Base-by-base conservation (phyloP, 2,329 filamentous ascomycete species). In the Scortechinia acanthostroma region DNA sequence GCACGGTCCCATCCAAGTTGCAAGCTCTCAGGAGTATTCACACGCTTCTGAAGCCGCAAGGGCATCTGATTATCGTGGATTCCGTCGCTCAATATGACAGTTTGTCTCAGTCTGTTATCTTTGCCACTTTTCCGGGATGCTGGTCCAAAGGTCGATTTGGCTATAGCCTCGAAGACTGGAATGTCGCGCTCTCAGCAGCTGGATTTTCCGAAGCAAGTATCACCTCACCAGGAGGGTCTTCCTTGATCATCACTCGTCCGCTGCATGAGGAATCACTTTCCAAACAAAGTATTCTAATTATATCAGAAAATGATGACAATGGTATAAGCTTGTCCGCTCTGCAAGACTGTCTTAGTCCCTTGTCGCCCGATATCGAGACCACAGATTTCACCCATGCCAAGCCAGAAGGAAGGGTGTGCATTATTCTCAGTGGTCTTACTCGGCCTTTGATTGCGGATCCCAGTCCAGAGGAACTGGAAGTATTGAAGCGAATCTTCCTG, bases 1-100 rank as follows among this genome's bases (percentile, higher is more conserved):
- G 67, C 33, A 61, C 62, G 1, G 65, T 62, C 2, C 10, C 10
- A n/a, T 30, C 25, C 10, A 30, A 10, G n/a, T 10, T 10, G 25
- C 25, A 30, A 30, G 25, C 25, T 30, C 25, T 30, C 25, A 30
- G n/a, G 25, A 30, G n/a, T n/a, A 30, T 30, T n/a, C 25, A 30
- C 25, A 10, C 10, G 25, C 25, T 30, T 10, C 25, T 30, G 10
- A 30, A 30, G 25, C 25, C 25, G n/a, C 10, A 30, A 10, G 25
- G 25, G 10, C 25, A 30, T 30, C 25, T 30, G 25, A n/a, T 30
- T n/a, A 10, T 30, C 10, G n/a, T 30, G 10, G 25, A 30, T 30
- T n/a, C 25, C n/a, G 25, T n/a, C 10, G 10, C 10, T 30, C 10
- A n/a, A n/a, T n/a, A 30, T 30, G 25, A 30, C 25, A n/a, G 25